Percentiles rank a stretch among this genome's conserved stretches.
Evolutionary conservation across 192 early-diverging fungal genomes (phyloP).

Genomic region (Spizellomyces punctatus): DNA sequence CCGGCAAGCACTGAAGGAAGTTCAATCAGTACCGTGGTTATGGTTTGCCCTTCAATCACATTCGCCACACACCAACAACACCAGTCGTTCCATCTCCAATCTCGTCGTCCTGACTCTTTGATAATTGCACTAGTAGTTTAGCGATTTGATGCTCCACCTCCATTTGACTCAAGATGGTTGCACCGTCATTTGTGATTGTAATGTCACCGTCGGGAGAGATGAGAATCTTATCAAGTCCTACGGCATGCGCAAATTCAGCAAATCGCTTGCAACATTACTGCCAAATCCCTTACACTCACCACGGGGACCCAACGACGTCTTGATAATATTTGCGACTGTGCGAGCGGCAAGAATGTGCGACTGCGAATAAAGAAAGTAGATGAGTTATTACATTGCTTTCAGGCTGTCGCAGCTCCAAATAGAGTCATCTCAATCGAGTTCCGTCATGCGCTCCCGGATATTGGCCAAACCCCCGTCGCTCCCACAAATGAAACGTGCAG

Average conservation of each 20-base stretch:
- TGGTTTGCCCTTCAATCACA: conserved; percentile 24
- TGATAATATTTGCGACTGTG: conserved; percentile 95
- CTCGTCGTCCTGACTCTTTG: conserved; percentile 98
- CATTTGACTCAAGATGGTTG: conserved; percentile 97
- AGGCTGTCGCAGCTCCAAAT: too few relatives aligned
- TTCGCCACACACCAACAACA: conserved; percentile 75
- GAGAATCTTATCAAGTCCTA: conserved; percentile 98
- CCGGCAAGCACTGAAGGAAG: conserved; percentile 85
- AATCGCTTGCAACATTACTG: neutral
- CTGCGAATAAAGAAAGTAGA: conserved; percentile 52
- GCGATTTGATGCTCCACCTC: conserved; percentile 99
- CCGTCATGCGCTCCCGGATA: too few relatives aligned
- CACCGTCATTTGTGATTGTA: conserved; percentile 99
- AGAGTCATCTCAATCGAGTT: too few relatives aligned
- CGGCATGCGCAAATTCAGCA: neutral
- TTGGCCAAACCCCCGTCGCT: too few relatives aligned
- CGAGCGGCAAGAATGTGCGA: conserved; percentile 97
- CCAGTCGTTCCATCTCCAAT: conserved; percentile 99
- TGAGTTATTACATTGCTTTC: neutral
- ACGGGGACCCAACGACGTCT: conserved; percentile 96
- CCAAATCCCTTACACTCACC: conserved; percentile 54
- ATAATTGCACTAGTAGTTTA: conserved; percentile 95
- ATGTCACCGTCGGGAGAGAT: conserved; percentile 99
- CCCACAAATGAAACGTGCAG: too few relatives aligned
- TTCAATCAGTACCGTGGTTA: conserved; percentile 15